phyloP scores from a whole-genome alignment of 352 stramenopile species.

The Phytopythium vexans region DNA sequence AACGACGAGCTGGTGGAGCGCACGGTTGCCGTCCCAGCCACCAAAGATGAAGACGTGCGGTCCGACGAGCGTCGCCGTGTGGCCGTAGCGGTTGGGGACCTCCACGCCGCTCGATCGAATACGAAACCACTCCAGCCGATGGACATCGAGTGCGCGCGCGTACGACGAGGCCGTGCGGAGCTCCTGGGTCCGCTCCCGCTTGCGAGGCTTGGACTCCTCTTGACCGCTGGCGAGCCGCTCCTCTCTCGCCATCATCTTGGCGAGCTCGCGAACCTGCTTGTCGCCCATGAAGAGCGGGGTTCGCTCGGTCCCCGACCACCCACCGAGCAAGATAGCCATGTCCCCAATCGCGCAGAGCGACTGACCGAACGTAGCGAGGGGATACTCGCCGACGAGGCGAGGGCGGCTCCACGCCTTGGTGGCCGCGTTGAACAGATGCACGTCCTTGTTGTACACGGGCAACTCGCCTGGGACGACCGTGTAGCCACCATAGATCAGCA shows the following conservation, averaged over 20 bases:
- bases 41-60: slow-evolving; percentile 74
- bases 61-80: slow-evolving; percentile 60
- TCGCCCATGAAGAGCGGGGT: slow-evolving; percentile 78
- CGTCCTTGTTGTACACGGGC: slow-evolving; percentile 73
- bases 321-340: slow-evolving; percentile 68
- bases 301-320: slow-evolving; percentile 75
- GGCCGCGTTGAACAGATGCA: slow-evolving; percentile 63
- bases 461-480: slow-evolving; percentile 37
- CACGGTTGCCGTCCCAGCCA: slow-evolving; percentile 79
- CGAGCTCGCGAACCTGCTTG: slow-evolving; percentile 58
- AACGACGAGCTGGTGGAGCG: slow-evolving; percentile 73
- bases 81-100: slow-evolving; percentile 69
- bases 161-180: slow-evolving; percentile 52
- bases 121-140: slow-evolving; percentile 61
- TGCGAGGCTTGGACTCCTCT: slow-evolving; percentile 12
- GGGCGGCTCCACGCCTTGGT: slow-evolving; percentile 61
- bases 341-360: slow-evolving; percentile 27
- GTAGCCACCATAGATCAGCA: slow-evolving; percentile 85
- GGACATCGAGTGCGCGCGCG: slow-evolving; percentile 53
- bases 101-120: slow-evolving; percentile 31
- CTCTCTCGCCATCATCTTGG: slow-evolving; percentile 49
- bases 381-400: slow-evolving; percentile 67
- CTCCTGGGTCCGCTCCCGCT: slow-evolving; percentile 31
- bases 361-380: slow-evolving; percentile 61
- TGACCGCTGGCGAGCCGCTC: slow-evolving; percentile 41